Percentiles rank a stretch among this genome's conserved stretches.
Evolutionary conservation across 768 basidiomycete species (phyloP).

Genomic region (Phanerochaete carnosa): DNA sequence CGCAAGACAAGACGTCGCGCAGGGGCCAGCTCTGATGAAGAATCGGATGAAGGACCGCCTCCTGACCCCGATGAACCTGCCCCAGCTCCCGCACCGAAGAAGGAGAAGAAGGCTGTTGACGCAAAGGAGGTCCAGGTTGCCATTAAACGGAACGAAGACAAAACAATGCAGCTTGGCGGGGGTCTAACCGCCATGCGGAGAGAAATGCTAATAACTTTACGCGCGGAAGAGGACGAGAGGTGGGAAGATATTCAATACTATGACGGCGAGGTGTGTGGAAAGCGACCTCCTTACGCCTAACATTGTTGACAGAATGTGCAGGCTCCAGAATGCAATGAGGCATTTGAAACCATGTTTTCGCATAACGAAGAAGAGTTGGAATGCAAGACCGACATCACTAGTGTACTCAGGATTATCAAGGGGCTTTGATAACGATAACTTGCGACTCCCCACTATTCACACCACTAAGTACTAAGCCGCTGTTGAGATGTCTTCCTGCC

Average conservation of each 20-base stretch:
- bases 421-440: constrained; percentile 13
- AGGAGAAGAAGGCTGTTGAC: constrained; percentile 54
- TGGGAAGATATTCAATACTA: constrained; percentile 72
- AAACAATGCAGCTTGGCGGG: constrained; percentile 50
- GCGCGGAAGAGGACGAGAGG: constrained; percentile 72
- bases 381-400: constrained; percentile 25
- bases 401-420: constrained; percentile 21
- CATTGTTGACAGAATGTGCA: constrained; percentile 28
- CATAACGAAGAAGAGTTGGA: constrained; percentile 34
- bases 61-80: constrained; percentile 73
- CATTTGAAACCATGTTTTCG: constrained; percentile 65
- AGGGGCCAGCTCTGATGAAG: constrained; percentile 56
- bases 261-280: constrained; percentile 53
- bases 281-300: neutral
- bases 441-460: no score
- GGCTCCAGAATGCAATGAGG: constrained; percentile 54
- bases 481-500: no score
- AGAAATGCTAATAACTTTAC: constrained; percentile 74
- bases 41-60: constrained; percentile 76
- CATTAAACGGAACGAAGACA: constrained; percentile 67
- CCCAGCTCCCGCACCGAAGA: constrained; percentile 47
- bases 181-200: constrained; percentile 67
- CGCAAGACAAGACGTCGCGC: constrained; percentile 54
- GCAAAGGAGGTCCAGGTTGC: constrained; percentile 77
- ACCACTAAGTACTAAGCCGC: no score